A percentile compares a stretch with the other conserved stretches of the same genome.
These are phyloP conservation scores for Penicillium arizonense DNA, from an alignment of 495 filamentous ascomycete genomes.

Conservation along the genomic window DNA sequence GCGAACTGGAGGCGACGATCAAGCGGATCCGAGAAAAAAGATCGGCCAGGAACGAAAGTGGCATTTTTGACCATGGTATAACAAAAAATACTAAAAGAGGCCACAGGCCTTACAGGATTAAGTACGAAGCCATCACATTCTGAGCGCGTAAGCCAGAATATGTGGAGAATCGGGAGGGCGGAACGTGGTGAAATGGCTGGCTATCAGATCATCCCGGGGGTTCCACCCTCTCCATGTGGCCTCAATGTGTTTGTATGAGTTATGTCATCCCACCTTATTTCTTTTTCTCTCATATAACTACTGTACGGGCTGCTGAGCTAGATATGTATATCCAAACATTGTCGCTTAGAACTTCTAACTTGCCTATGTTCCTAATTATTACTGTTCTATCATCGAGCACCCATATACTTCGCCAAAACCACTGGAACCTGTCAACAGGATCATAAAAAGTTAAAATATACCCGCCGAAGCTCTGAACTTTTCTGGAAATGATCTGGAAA, in stretches of 20 bases:
- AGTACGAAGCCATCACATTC: background rate
- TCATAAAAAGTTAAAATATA: background rate
- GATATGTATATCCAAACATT: too few relatives aligned
- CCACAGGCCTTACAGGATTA: too few relatives aligned
- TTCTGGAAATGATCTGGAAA: conserved; percentile 1
- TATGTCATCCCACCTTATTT: too few relatives aligned
- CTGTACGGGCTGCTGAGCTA: too few relatives aligned
- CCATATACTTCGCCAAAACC: background rate
- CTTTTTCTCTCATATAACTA: too few relatives aligned
- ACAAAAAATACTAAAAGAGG: background rate
- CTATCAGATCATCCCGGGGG: conserved; percentile 18
- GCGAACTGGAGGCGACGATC: conserved; percentile 11
- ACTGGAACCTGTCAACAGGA: background rate
- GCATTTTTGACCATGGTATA: conserved; percentile 5
- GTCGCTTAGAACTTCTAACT: too few relatives aligned
- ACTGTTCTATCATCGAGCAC: too few relatives aligned
- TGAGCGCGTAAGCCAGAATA: background rate
- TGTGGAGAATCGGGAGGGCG: conserved; percentile 17
- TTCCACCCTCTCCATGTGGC: conserved; percentile 26
- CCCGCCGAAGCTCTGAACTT: background rate
- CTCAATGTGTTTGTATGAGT: background rate
- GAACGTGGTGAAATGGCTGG: conserved; percentile 42
- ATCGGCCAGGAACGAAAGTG: conserved; percentile 16
- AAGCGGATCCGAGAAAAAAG: conserved; percentile 17
- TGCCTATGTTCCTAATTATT: too few relatives aligned